Evolutionary conservation across 352 stramenopile species (phyloP), one percentile per base, ranked within the genome.

Genomic region (Globisporangium lucens): DNA sequence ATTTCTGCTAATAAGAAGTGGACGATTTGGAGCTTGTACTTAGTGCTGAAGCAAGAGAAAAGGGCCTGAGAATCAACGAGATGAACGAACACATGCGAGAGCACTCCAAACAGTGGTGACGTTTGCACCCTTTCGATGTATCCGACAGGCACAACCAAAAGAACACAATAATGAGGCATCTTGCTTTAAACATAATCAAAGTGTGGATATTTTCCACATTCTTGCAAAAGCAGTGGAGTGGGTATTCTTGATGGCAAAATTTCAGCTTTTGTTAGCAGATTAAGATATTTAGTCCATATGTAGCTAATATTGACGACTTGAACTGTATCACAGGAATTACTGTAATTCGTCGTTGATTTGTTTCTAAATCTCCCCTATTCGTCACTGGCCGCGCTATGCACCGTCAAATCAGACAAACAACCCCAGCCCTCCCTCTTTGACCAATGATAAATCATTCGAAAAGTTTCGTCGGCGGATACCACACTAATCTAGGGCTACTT

Each of bases 371-470:
- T 27, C 8, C n/a, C 30, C 55, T 60, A 29, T 36, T 43, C 43
- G 43, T 51, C 17, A 24, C 9, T 60, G 55, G 24, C 55, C 55
- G 17, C 17, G 43, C 30, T 59, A 6, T 60, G 29, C 13, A 17
- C 55, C 2, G 17, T n/a, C 55, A 60, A 60, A 43, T 60, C 55
- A 60, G 55, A 60, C 22, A n/a, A 13, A 43, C 35, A 41, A 59
- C 53, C 53, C 29, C 30, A 46, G 1, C 55, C 55, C 55, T 60
- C 53, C 29, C 29, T 59, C 53, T 47, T 47, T 49, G 41, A 49
- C 41, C 41, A 22, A 51, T 51, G 43, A 5, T 22, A 60, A 60
- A 43, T 60, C 55, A 60, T 60, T 60, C 55, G 55, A 60, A 43
- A 60, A 29, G 30, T 27, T 27, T 13, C 7, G 27, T 24, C 17